phyloP scores from a whole-genome alignment of 441 rosid genomes.

The Kokia cookei region DNA sequence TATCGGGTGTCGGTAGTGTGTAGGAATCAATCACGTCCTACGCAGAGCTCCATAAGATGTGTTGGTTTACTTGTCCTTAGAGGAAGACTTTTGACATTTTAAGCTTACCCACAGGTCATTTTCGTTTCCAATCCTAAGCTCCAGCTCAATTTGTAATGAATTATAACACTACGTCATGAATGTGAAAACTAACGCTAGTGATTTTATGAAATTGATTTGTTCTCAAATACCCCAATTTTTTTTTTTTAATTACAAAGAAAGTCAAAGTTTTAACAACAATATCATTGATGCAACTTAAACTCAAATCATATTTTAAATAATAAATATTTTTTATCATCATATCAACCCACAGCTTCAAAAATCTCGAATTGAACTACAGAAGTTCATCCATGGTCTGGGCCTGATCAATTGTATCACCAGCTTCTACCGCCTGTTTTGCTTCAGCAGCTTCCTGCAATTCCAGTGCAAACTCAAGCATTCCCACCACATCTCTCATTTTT shows the following conservation, averaged over 20 bases:
- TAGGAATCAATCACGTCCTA: neutral
- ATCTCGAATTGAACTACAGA: neutral
- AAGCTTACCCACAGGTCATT: neutral
- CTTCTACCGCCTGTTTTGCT: neutral
- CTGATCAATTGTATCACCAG: neutral
- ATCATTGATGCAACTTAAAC: too few relatives aligned
- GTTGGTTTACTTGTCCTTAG: too few relatives aligned
- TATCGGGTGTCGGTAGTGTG: neutral
- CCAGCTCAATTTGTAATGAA: neutral
- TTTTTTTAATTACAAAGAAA: too few relatives aligned
- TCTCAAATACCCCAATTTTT: neutral
- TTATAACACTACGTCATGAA: too few relatives aligned
- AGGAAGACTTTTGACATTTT: too few relatives aligned
- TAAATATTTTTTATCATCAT: too few relatives aligned
- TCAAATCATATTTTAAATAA: too few relatives aligned
- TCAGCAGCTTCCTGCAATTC: constrained; percentile 21
- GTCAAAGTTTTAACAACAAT: too few relatives aligned
- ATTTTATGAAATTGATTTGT: neutral
- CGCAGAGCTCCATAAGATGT: too few relatives aligned
- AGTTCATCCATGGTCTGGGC: neutral
- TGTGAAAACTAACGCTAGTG: too few relatives aligned
- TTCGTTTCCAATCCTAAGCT: neutral
- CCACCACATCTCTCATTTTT: constrained; percentile 21
- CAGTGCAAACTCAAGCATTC: constrained; percentile 22
- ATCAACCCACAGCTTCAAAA: too few relatives aligned